phyloP scores from a whole-genome alignment of 2,329 filamentous ascomycete genomes.

The Verticillium longisporum region DNA sequence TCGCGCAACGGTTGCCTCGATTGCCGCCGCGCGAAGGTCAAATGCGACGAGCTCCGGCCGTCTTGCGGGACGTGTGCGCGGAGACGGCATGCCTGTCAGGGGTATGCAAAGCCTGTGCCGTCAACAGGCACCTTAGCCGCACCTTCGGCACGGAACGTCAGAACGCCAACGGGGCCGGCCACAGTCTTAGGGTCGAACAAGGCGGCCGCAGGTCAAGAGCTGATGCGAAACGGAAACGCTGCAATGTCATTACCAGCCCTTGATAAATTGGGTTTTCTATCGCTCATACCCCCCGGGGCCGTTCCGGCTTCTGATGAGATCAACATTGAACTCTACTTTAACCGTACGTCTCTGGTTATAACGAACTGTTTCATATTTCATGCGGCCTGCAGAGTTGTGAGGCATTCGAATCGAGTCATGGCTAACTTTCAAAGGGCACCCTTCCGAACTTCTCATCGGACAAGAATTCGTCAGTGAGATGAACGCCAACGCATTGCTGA shows the following conservation, averaged over 20 bases:
- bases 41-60: slow-evolving; percentile 22
- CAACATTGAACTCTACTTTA: slow-evolving; percentile 21
- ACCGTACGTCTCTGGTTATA: slow-evolving; percentile 2
- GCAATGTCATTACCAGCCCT: background rate
- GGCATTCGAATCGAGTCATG: too few species aligned
- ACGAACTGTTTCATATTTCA: background rate
- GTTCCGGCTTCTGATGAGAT: slow-evolving; percentile 17
- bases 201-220: background rate
- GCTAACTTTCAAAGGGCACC: slow-evolving; percentile 9
- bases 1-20: slow-evolving; percentile 25
- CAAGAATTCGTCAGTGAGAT: slow-evolving; percentile 22
- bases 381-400: too few species aligned
- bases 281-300: slow-evolving; percentile 17
- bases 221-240: background rate
- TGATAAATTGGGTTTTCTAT: slow-evolving; percentile 5
- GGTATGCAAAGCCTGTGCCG: slow-evolving; percentile 13
- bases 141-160: background rate
- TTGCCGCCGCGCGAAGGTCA: slow-evolving; percentile 22
- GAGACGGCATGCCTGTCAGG: slow-evolving; percentile 20
- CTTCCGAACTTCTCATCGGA: slow-evolving; percentile 19
- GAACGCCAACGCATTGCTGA: slow-evolving; percentile 20
- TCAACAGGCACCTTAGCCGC: background rate
- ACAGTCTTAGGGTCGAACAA: background rate
- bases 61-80: slow-evolving; percentile 23
- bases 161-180: background rate